A percentile compares a stretch with the other conserved stretches of the same genome.
Conservation (phyloP, 2,329 filamentous ascomycete species). For the Alternaria sp. region DNA sequence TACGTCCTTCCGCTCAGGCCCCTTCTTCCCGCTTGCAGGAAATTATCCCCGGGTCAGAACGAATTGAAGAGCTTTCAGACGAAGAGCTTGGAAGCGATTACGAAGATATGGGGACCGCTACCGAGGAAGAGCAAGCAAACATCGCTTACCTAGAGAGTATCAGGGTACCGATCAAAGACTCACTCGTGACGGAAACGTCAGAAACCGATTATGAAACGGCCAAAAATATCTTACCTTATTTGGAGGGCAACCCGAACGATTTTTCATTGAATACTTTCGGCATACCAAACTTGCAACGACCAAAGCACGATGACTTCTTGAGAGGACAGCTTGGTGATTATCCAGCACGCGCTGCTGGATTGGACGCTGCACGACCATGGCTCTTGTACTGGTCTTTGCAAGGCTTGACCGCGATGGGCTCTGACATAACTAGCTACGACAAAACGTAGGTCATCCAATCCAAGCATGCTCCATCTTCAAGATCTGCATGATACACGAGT, state of each 20-base stretch:
- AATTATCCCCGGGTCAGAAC: constrained; percentile 32
- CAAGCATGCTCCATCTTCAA: neutral
- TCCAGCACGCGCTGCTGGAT: constrained; percentile 73
- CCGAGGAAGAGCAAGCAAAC: constrained; percentile 38
- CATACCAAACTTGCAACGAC: constrained; percentile 76
- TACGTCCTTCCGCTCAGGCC: constrained; percentile 27
- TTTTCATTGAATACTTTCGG: constrained; percentile 73
- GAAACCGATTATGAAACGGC: constrained; percentile 73
- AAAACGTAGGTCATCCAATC: constrained; percentile 62
- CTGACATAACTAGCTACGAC: constrained; percentile 73
- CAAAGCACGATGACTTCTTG: constrained; percentile 69
- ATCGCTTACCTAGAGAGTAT: constrained; percentile 43
- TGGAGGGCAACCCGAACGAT: constrained; percentile 64
- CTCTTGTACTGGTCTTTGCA: constrained; percentile 91
- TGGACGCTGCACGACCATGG: constrained; percentile 93
- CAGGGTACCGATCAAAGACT: constrained; percentile 69
- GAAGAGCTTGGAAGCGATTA: constrained; percentile 39
- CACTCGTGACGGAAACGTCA: constrained; percentile 73
- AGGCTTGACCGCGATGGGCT: constrained; percentile 77
- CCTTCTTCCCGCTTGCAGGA: constrained; percentile 41
- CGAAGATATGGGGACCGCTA: constrained; percentile 49
- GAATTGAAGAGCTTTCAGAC: constrained; percentile 51
- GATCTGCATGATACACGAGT: neutral
- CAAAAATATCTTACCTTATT: constrained; percentile 72
- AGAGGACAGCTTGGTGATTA: constrained; percentile 65